Percentiles rank a stretch among this genome's conserved stretches.
Conservation (phyloP, 257 asterid genomes). For the Lavandula angustifolia region DNA sequence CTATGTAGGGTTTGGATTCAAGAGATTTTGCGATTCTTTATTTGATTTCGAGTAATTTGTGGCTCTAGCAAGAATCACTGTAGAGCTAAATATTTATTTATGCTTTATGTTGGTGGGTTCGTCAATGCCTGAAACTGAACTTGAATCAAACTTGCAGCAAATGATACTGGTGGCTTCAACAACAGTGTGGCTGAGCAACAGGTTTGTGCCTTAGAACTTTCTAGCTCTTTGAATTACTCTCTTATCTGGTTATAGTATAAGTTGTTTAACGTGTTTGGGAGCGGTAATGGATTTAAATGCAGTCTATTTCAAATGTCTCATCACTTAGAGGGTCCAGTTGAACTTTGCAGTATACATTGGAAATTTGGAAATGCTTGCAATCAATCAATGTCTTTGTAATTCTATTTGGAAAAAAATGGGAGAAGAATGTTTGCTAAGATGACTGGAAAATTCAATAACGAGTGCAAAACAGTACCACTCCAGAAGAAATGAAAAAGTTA, state of each 20-base stretch:
- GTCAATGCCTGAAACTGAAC: constrained; percentile 24
- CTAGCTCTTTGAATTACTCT: constrained; percentile 20
- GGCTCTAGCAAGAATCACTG: constrained; percentile 8
- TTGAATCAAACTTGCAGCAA: constrained; percentile 58
- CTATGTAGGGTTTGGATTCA: constrained; percentile 21
- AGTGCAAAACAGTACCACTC: background rate
- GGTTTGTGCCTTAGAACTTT: constrained; percentile 50
- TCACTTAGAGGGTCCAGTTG: constrained; percentile 3
- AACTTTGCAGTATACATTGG: constrained; percentile 16
- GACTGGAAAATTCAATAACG: background rate
- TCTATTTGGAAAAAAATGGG: background rate
- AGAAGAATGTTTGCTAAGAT: background rate
- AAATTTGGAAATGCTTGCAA: constrained; percentile 10
- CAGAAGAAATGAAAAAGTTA: background rate
- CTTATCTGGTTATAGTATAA: constrained; percentile 3
- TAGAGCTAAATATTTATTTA: too few relatives aligned
- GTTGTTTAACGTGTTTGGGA: background rate
- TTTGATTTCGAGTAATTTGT: constrained; percentile 15
- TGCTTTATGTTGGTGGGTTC: constrained; percentile 12
- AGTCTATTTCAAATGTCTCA: constrained; percentile 15
- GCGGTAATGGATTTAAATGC: constrained; percentile 9
- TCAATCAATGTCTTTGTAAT: constrained; percentile 5
- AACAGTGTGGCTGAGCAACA: constrained; percentile 95
- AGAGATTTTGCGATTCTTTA: constrained; percentile 14
- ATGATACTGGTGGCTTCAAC: constrained; percentile 95